A percentile compares a stretch with the other conserved stretches of the same genome.
Evolutionary conservation across 345 rosid species (phyloP).

Genomic region (Microthlaspi erraticum): DNA sequence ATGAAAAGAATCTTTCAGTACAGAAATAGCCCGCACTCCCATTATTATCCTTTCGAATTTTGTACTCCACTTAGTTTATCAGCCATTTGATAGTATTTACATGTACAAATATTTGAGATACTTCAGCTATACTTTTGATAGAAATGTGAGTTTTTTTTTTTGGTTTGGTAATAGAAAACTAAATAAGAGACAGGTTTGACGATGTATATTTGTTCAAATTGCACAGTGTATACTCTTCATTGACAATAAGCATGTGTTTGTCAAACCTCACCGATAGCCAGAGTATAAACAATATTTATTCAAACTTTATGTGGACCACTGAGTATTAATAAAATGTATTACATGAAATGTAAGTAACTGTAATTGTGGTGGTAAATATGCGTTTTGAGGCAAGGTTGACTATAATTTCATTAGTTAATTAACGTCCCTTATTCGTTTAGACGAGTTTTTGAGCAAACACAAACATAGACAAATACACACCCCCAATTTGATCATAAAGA

Average conservation of each 20-base stretch:
- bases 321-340: background rate
- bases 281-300: too few relatives aligned
- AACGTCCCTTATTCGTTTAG: too few relatives aligned
- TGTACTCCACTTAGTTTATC: background rate
- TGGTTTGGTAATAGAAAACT: too few relatives aligned
- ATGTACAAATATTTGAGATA: background rate
- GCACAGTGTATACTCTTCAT: background rate
- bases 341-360: too few relatives aligned
- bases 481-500: too few relatives aligned
- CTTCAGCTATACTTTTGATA: background rate
- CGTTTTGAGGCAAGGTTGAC: background rate
- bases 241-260: too few relatives aligned
- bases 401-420: too few relatives aligned
- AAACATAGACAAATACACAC: too few relatives aligned
- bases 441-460: too few relatives aligned
- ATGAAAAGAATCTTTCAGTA: constrained; percentile 16
- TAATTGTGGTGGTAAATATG: background rate
- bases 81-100: background rate
- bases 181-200: background rate
- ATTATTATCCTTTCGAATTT: background rate
- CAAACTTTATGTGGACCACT: background rate
- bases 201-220: background rate
- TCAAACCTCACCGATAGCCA: too few relatives aligned
- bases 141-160: too few relatives aligned
- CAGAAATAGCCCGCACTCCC: constrained; percentile 2